Evolutionary conservation across 257 asterid genomes (phyloP).

Genomic region (Craterostigma plantagineum): DNA sequence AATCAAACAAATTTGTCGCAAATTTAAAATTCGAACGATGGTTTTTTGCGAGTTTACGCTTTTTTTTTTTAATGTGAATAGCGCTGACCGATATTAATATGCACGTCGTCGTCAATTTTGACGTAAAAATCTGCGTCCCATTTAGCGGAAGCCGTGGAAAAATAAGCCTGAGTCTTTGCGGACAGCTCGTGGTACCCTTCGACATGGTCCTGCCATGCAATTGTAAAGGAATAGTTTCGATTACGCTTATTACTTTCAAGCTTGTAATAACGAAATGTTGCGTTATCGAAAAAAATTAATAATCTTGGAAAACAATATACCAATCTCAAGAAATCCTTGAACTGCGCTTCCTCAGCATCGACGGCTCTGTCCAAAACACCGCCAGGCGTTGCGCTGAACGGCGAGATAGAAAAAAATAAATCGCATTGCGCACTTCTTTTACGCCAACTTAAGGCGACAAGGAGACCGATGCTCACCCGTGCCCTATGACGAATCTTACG

Average conservation of each 20-base stretch:
- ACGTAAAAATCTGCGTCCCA: constrained; percentile 68
- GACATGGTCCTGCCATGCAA: constrained; percentile 43
- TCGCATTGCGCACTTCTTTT: no score
- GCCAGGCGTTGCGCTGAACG: constrained; percentile 35
- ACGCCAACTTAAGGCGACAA: neutral
- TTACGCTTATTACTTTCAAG: neutral
- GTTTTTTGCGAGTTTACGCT: no score
- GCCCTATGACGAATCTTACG: constrained; percentile 65
- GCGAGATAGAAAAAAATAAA: constrained; percentile 8
- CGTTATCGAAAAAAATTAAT: neutral
- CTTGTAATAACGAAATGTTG: neutral
- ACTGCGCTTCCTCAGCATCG: constrained; percentile 57
- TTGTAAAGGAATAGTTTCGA: neutral
- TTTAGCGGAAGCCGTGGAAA: constrained; percentile 43
- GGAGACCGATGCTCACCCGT: constrained; percentile 26
- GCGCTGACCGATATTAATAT: constrained; percentile 52
- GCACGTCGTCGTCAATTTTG: constrained; percentile 75
- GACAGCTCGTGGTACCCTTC: constrained; percentile 64
- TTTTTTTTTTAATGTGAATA: neutral
- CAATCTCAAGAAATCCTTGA: constrained; percentile 50
- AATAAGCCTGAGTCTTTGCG: constrained; percentile 49
- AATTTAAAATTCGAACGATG: no score
- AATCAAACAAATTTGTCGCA: neutral
- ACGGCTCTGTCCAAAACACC: constrained; percentile 58
- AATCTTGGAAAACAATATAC: no score